These are phyloP conservation scores for Didymella pinodella DNA, from an alignment of 2,329 filamentous ascomycete species.

Conservation along the genomic window DNA sequence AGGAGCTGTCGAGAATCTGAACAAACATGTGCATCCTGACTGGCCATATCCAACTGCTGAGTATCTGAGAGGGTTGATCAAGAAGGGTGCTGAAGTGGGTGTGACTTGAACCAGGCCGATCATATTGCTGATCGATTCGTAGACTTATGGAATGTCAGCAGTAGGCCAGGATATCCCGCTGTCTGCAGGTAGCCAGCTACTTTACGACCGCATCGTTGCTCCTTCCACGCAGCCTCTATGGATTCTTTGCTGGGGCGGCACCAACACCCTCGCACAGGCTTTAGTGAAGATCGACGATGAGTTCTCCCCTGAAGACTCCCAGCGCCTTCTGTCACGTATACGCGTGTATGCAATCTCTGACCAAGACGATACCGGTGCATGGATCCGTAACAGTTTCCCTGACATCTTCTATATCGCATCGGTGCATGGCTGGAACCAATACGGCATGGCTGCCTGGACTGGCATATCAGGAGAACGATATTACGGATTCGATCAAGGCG, in stretches of 20 bases:
- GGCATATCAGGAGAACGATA: constrained; percentile 62
- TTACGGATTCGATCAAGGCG: constrained; percentile 58
- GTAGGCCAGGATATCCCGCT: constrained; percentile 44
- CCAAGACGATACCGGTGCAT: constrained; percentile 65
- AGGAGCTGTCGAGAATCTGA: constrained; percentile 55
- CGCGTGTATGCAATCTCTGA: constrained; percentile 62
- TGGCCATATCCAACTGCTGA: constrained; percentile 43
- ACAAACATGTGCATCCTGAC: constrained; percentile 55
- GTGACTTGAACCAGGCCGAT: not conserved
- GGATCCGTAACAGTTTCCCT: constrained; percentile 64
- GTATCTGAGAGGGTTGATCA: constrained; percentile 35
- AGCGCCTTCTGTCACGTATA: constrained; percentile 43
- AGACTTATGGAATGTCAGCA: constrained; percentile 52
- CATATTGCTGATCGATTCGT: not conserved
- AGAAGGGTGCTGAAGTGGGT: constrained; percentile 45
- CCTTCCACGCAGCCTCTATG: constrained; percentile 57
- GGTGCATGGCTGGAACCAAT: constrained; percentile 65
- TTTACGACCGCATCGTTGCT: constrained; percentile 54
- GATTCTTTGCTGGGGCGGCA: constrained; percentile 63
- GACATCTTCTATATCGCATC: constrained; percentile 65
- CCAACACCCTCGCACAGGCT: constrained; percentile 61
- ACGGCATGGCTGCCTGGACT: constrained; percentile 63
- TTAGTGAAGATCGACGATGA: constrained; percentile 52
- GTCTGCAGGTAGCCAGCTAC: constrained; percentile 56
- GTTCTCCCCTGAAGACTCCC: constrained; percentile 44